Evolutionary conservation across 1,284 basidiomycete genomes (phyloP).

Genomic region (Pterulicium gracile): DNA sequence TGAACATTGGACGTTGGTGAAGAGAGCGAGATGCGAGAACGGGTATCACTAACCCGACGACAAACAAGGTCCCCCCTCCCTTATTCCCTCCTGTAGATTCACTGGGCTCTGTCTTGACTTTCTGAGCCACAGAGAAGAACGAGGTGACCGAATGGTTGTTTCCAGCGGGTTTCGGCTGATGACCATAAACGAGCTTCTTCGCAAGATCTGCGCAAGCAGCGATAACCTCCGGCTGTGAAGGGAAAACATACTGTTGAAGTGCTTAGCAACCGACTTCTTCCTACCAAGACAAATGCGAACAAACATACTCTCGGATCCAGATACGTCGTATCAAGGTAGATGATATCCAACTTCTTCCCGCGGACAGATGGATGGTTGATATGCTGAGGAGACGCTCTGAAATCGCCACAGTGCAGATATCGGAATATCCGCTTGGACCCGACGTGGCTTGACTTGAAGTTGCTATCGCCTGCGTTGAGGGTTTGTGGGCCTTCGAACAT

Average conservation of each 20-base stretch:
- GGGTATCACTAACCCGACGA: slow-evolving; percentile 62
- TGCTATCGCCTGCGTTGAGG: slow-evolving; percentile 74
- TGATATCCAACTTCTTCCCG: slow-evolving; percentile 72
- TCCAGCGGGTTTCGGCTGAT: background rate
- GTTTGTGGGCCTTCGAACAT: slow-evolving; percentile 91
- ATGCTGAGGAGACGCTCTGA: slow-evolving; percentile 80
- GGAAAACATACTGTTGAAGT: slow-evolving; percentile 73
- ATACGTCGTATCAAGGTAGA: slow-evolving; percentile 97
- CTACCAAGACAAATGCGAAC: background rate
- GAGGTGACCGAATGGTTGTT: background rate
- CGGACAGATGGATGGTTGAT: slow-evolving; percentile 73
- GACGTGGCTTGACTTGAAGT: slow-evolving; percentile 58
- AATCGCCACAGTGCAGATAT: slow-evolving; percentile 95
- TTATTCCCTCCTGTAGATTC: slow-evolving; percentile 19
- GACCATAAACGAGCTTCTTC: slow-evolving; percentile 30
- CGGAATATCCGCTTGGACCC: slow-evolving; percentile 67
- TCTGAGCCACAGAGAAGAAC: background rate
- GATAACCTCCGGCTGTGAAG: slow-evolving; percentile 88
- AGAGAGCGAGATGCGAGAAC: slow-evolving; percentile 1
- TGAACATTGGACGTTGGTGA: slow-evolving; percentile 6
- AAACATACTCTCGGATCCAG: slow-evolving; percentile 72
- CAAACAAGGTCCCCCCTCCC: too few species aligned
- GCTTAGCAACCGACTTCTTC: slow-evolving; percentile 2
- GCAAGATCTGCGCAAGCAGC: slow-evolving; percentile 85
- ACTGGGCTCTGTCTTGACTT: slow-evolving; percentile 15